These are phyloP conservation scores for Leishmania amazonensis DNA, from an alignment of 208 protist genomes.

Conservation along the genomic window DNA sequence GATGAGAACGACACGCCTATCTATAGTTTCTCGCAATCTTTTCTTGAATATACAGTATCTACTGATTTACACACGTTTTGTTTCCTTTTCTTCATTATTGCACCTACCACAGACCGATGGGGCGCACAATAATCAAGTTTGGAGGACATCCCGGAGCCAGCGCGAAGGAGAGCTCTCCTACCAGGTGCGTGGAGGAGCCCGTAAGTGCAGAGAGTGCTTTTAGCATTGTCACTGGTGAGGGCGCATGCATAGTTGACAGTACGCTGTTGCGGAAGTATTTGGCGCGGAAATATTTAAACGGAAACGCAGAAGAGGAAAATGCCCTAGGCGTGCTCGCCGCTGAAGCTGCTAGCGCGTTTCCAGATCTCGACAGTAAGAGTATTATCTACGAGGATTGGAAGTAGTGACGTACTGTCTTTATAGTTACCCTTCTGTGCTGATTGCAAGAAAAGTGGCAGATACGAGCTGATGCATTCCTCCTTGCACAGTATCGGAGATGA, in stretches of 20 bases:
- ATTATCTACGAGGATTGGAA: slow-evolving; percentile 23
- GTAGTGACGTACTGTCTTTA: background rate
- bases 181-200: background rate
- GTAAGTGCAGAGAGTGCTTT: background rate
- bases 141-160: background rate
- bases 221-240: slow-evolving; percentile 2
- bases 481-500: background rate
- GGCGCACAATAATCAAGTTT: slow-evolving; percentile 30
- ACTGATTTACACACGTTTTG: background rate
- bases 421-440: background rate
- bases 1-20: background rate
- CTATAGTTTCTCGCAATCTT: background rate
- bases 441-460: background rate
- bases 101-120: slow-evolving; percentile 6
- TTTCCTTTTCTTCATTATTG: background rate
- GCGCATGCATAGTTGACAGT: slow-evolving; percentile 6
- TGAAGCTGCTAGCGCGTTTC: background rate
- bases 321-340: background rate
- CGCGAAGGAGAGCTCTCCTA: background rate
- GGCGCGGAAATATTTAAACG: background rate
- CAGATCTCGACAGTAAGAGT: slow-evolving; percentile 10
- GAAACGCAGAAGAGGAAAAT: background rate
- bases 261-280: slow-evolving; percentile 1
- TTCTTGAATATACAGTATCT: background rate
- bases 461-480: background rate